Evolutionary conservation across 192 early-diverging fungal genomes (phyloP).

Genomic region (Coemansia aciculifera): DNA sequence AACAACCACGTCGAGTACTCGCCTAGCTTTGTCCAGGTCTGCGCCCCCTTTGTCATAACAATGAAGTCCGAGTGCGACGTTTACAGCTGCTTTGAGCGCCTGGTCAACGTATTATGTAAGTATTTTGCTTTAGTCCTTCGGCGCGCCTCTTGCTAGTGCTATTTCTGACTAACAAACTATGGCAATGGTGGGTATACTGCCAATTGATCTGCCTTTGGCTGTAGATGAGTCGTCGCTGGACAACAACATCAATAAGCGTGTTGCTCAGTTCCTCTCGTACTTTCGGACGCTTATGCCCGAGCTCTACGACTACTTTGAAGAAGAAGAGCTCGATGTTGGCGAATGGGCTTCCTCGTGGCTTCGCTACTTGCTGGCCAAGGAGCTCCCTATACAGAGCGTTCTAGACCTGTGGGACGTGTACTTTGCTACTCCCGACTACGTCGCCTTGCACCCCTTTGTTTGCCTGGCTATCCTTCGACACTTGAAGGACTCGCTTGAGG

Average conservation of each 20-base stretch:
- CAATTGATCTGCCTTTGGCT: background rate
- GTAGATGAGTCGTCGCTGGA: constrained; percentile 69
- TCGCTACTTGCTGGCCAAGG: constrained; percentile 74
- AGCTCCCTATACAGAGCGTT: constrained; percentile 78
- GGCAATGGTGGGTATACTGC: background rate
- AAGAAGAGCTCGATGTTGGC: constrained; percentile 88
- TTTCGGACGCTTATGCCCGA: constrained; percentile 85
- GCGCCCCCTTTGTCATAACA: constrained; percentile 80
- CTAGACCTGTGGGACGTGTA: constrained; percentile 90
- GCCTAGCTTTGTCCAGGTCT: constrained; percentile 71
- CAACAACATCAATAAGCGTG: constrained; percentile 68
- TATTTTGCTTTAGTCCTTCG: background rate
- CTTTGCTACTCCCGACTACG: constrained; percentile 72
- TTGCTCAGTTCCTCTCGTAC: constrained; percentile 82
- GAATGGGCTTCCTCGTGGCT: constrained; percentile 87
- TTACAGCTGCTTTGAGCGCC: constrained; percentile 78
- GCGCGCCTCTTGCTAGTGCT: background rate
- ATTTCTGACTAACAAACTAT: background rate
- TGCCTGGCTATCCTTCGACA: constrained; percentile 80
- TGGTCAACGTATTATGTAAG: constrained; percentile 70
- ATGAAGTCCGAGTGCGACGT: constrained; percentile 75
- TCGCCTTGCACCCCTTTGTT: constrained; percentile 82
- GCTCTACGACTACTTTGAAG: constrained; percentile 91
- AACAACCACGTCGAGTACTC: constrained; percentile 76
- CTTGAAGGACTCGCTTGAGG: constrained; percentile 79